Percentiles rank a stretch among this genome's conserved stretches.
These are phyloP conservation scores for Scutellaria galericulata DNA, from an alignment of 257 asterid genomes.

Conservation along the genomic window DNA sequence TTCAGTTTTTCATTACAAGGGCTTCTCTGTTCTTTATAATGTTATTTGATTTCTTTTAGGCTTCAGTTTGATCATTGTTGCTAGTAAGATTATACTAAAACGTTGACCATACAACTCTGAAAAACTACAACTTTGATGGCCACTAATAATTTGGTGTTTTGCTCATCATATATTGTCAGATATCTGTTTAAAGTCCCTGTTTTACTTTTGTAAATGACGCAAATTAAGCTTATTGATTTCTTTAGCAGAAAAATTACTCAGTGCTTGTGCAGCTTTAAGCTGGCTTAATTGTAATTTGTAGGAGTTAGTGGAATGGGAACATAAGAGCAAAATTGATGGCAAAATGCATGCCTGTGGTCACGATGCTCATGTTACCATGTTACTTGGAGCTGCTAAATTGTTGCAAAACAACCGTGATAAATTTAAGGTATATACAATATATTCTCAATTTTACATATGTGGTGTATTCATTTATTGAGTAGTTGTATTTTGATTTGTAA, in stretches of 20 bases:
- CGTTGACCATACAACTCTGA: no score
- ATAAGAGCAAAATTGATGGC: constrained; percentile 80
- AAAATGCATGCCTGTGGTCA: constrained; percentile 98
- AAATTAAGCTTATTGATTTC: no score
- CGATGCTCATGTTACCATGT: constrained; percentile 88
- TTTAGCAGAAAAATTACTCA: neutral
- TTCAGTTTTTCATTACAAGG: no score
- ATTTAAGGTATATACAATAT: constrained; percentile 63
- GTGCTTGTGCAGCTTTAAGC: constrained; percentile 22
- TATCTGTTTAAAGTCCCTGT: no score
- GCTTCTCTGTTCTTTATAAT: neutral
- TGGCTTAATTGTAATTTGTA: constrained; percentile 35
- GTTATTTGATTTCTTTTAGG: no score
- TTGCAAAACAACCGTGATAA: constrained; percentile 60
- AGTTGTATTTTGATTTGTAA: constrained; percentile 31
- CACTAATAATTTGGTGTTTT: no score
- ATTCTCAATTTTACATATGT: no score
- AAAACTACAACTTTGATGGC: no score
- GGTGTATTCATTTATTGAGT: neutral
- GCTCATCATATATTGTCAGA: no score
- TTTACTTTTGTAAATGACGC: no score
- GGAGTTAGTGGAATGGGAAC: constrained; percentile 96
- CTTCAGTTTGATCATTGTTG: no score
- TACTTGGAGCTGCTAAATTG: constrained; percentile 94
- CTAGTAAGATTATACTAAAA: no score